phyloP scores from a whole-genome alignment of 2,329 filamentous ascomycete genomes.

The Penicillium sp. region DNA sequence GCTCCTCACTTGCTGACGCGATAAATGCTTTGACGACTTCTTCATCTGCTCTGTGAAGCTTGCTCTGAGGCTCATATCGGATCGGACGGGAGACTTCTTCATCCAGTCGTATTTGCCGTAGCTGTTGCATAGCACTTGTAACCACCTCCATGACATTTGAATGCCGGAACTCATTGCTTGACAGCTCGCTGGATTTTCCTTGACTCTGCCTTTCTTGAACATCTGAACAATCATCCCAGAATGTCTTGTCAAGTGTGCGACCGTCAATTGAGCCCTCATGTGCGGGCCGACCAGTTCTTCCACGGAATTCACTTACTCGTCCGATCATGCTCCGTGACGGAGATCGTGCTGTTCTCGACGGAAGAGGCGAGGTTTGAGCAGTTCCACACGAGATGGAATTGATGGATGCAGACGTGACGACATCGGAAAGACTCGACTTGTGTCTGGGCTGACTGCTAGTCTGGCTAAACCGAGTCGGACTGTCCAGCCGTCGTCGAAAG shows the following conservation, averaged over 20 bases:
- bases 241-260: conserved; percentile 4
- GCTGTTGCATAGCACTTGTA: conserved; percentile 23
- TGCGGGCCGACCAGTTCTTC: conserved; percentile 3
- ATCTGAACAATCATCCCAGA: conserved; percentile 6
- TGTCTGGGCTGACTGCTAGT: conserved; percentile 3
- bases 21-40: conserved; percentile 19
- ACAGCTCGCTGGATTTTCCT: conserved; percentile 2
- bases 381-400: conserved; percentile 11
- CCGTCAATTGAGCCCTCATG: conserved; percentile 6
- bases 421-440: conserved; percentile 19
- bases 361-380: conserved; percentile 6
- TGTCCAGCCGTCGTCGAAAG: background rate
- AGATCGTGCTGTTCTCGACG: conserved; percentile 6
- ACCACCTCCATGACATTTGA: conserved; percentile 18
- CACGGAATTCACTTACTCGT: background rate
- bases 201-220: conserved; percentile 7
- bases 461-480: background rate
- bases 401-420: conserved; percentile 15
- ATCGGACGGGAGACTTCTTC: conserved; percentile 25
- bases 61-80: conserved; percentile 24
- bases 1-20: conserved; percentile 16
- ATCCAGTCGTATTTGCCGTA: conserved; percentile 20
- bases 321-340: background rate
- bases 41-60: conserved; percentile 21
- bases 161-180: conserved; percentile 2